Evolutionary conservation across 225 moss, liverwort and hornwort species (phyloP), one percentile per base, ranked within the genome.

Genomic region (Rhytidiadelphus loreus): DNA sequence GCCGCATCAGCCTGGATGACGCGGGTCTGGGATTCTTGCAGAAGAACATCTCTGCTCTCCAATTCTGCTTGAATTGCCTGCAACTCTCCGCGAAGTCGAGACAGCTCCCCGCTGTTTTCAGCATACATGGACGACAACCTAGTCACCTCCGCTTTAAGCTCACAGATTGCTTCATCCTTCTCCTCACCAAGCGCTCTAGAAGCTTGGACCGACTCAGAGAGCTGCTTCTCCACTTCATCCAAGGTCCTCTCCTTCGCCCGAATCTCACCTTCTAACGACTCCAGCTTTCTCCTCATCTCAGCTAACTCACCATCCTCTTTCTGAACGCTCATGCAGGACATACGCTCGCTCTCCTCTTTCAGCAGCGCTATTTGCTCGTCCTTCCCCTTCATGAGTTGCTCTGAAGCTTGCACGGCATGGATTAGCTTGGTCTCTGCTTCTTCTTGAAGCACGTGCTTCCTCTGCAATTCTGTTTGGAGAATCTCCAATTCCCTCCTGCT

Each of bases 271-370:
- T 88, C 77, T 88, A 91, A 65, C 9, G 65, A 63, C 82, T 88
- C 91, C 44, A 92, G 39, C 88, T 88, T 81, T 52, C 84, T 88
- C 87, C 85, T 85, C 90, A 86, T 65, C 88, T 88, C 91, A 9
- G 56, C 85, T 35, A 91, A 86, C 73, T 92, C 90, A 48, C 77
- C 91, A 16, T 91, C 89, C 85, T 88, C 92, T 48, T 86, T 91
- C 88, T 90, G 78, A 73, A 93, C 86, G 84, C 93, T 93, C 92
- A 87, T 82, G 83, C 86, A 92, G 23, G 92, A 91, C 92, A 92
- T 88, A 82, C 85, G 89, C 88, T 91, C 90, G 5, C 86, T 79
- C 90, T 94, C 91, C 89, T 92, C 90, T 80, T 89, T 91, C 83
- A 91, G 88, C 21, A 64, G n/a, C 53, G 89, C 56, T 59, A 94